Conservation (phyloP, 2,329 filamentous ascomycete species). For the Trichophyton rubrum region DNA sequence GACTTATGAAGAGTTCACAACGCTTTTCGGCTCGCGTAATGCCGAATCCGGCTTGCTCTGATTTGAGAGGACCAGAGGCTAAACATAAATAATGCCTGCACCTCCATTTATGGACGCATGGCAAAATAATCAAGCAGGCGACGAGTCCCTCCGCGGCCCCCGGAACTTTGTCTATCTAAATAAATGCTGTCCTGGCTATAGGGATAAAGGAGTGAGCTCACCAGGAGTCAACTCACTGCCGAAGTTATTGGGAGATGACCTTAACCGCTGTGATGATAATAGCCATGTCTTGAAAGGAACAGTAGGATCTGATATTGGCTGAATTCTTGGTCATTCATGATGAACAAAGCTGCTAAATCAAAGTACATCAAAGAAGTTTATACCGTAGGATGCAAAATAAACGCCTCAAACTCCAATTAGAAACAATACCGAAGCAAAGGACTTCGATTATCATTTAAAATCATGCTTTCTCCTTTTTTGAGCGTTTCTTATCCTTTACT, state of each 20-base stretch:
- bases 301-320: no score
- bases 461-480: slow-evolving; percentile 7
- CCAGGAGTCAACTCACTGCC: no score
- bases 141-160: not conserved
- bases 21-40: not conserved
- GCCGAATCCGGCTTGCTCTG: no score
- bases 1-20: not conserved
- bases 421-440: not conserved
- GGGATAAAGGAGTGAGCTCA: no score
- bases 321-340: not conserved
- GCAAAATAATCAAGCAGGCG: not conserved
- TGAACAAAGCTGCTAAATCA: not conserved
- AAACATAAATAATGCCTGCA: not conserved
- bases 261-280: not conserved
- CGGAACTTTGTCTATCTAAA: not conserved
- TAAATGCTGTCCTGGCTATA: not conserved
- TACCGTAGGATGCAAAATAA: not conserved
- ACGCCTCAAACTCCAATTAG: not conserved
- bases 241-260: not conserved
- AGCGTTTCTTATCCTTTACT: slow-evolving; percentile 28
- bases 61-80: not conserved
- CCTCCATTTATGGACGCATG: not conserved
- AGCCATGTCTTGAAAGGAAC: not conserved
- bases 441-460: not conserved
- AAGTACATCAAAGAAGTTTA: slow-evolving; percentile 1